Evolutionary conservation across 129 eudicot genomes (phyloP).

Genomic region (Tagetes patula): DNA sequence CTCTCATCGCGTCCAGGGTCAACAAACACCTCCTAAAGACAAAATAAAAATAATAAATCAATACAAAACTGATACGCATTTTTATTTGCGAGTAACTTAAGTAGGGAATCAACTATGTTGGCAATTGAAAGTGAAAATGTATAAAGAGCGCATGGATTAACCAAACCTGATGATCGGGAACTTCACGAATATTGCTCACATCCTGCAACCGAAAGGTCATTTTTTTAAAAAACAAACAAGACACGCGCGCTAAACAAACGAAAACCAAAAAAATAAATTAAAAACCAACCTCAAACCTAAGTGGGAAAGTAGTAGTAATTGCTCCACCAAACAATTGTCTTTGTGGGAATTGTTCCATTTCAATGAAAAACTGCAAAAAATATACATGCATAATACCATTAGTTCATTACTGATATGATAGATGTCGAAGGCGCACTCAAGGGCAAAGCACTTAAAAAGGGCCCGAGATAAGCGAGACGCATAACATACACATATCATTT

Average conservation of each 20-base stretch:
- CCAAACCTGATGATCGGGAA: constrained; percentile 95
- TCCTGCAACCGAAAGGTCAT: constrained; percentile 45
- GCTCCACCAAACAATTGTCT: constrained; percentile 84
- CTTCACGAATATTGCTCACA: constrained; percentile 74
- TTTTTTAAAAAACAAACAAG: neutral
- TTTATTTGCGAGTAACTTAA: neutral
- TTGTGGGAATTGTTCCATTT: constrained; percentile 46
- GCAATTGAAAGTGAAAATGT: neutral
- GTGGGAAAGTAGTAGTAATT: constrained; percentile 59
- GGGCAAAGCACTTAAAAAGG: no score
- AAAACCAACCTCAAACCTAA: constrained; percentile 63
- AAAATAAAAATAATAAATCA: neutral
- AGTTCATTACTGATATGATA: no score
- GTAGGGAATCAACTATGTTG: neutral
- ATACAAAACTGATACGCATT: neutral
- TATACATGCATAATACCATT: neutral
- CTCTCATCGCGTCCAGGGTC: constrained; percentile 84
- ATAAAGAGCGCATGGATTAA: neutral
- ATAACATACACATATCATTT: no score
- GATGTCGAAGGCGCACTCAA: no score
- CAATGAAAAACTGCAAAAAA: neutral
- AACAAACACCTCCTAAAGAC: constrained; percentile 79
- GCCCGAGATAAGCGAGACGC: no score
- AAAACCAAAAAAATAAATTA: neutral
- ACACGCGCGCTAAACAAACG: neutral